Percentiles rank a stretch among this genome's conserved stretches.
These are phyloP conservation scores for Termitomyces sp. DNA, from an alignment of 768 basidiomycete species.

Conservation along the genomic window DNA sequence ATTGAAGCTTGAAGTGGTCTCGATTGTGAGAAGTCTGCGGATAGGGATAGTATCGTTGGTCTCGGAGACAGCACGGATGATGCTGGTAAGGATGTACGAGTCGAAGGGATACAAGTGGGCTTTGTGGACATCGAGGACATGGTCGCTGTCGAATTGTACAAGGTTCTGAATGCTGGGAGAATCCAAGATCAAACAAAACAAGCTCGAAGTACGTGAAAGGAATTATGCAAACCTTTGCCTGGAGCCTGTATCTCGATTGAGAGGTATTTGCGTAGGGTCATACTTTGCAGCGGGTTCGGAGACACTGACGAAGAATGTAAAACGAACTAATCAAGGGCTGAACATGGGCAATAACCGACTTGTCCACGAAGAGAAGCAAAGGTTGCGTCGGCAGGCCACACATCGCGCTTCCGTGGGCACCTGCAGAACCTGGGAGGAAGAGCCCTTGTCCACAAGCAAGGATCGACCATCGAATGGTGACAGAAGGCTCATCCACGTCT, in stretches of 20 bases:
- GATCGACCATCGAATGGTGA: conserved; percentile 55
- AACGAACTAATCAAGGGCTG: not conserved
- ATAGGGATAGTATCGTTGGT: not conserved
- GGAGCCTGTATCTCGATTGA: not conserved
- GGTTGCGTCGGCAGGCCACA: not conserved
- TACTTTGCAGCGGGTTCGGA: not conserved
- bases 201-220: not conserved
- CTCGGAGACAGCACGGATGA: conserved; percentile 32
- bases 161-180: conserved; percentile 45
- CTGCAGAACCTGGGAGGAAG: not conserved
- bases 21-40: not conserved
- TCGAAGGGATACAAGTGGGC: conserved; percentile 57
- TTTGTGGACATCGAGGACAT: conserved; percentile 52
- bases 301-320: not conserved
- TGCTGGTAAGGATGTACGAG: conserved; percentile 45
- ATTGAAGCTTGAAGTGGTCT: not conserved
- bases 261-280: not conserved
- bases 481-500: conserved; percentile 53
- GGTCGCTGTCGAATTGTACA: conserved; percentile 54
- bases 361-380: not conserved
- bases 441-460: conserved; percentile 42
- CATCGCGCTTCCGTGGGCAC: not conserved
- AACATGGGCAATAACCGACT: not conserved
- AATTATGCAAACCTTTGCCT: not conserved
- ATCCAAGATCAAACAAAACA: not conserved